Evolutionary conservation across 352 stramenopile genomes (phyloP), one percentile per base, ranked within the genome.

Genomic region (Pilasporangium apinafurcum): DNA sequence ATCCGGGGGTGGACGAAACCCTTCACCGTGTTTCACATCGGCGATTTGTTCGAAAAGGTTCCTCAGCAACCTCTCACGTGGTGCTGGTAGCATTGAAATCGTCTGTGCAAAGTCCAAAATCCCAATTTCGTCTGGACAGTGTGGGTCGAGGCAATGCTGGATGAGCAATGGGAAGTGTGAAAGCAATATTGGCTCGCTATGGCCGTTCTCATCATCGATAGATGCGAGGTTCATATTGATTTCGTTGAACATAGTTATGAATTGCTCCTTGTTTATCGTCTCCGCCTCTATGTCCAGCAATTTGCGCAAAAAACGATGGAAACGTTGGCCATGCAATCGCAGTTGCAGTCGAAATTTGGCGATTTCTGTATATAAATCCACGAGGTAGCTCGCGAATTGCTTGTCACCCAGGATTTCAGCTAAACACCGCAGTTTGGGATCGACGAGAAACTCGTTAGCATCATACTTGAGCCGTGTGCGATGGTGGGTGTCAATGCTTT

Each of bases 1-100:
- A 8, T 81, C 70, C 0, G 75, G 75, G 9, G 74, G 73, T 18
- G 69, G 76, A 9, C 44, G 46, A 1, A 55, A 37, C 2, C 69
- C 67, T 48, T 76, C 54, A 1, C 68, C 68, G 36, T 62, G 60
- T 28, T 68, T 53, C 30, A 48, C 54, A 27, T 81, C 72, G 1
- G 57, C 48, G 34, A 90, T 64, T 27, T 84, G 68, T 45, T 82
- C 66, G 29, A 87, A 90, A 5, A 68, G 62, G 25, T 78, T 56
- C 2, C 55, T 48, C 17, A 81, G 22, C 1, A 85, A 29, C 5
- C 54, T 62, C 36, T 69, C 59, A 18, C 78, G 58, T 4, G 66
- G 49, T 7, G 59, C 33, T 0, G 69, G 51, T 1, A 86, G 34
- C 9, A 51, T 54, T n/a, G 48, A 43, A 2, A 91, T 27, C 12